A percentile compares a stretch with the other conserved stretches of the same genome.
These are phyloP conservation scores for Raphanus sativus DNA, from an alignment of 345 rosid species.

Conservation along the genomic window DNA sequence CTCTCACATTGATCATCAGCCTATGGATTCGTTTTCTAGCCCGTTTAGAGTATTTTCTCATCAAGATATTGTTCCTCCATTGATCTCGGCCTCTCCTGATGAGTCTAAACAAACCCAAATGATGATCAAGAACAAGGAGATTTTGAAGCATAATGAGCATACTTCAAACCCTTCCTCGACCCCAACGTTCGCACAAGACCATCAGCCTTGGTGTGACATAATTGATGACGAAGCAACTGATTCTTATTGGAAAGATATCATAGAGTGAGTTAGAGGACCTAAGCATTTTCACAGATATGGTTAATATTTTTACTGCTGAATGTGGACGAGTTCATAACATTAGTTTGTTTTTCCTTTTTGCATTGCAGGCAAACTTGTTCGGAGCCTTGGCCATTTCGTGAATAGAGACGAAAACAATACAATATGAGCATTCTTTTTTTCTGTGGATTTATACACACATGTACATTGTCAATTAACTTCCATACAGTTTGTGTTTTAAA, in stretches of 20 bases:
- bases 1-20: constrained; percentile 32
- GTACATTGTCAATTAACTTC: constrained; percentile 25
- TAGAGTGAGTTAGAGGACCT: constrained; percentile 46
- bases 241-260: constrained; percentile 58
- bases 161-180: constrained; percentile 60
- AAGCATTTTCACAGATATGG: not conserved
- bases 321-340: constrained; percentile 11
- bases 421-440: constrained; percentile 23
- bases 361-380: constrained; percentile 61
- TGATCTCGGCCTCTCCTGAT: constrained; percentile 49
- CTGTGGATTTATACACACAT: constrained; percentile 11
- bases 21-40: constrained; percentile 32
- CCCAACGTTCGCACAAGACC: constrained; percentile 53
- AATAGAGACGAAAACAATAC: constrained; percentile 24
- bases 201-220: constrained; percentile 40
- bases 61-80: constrained; percentile 41
- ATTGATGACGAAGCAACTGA: constrained; percentile 55
- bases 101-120: constrained; percentile 26
- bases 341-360: not conserved
- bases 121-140: constrained; percentile 30
- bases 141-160: constrained; percentile 30
- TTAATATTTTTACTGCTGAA: not conserved
- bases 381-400: constrained; percentile 52
- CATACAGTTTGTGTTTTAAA: constrained; percentile 20
- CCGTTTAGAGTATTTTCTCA: constrained; percentile 12